These are phyloP conservation scores for Carex kokanica DNA, from an alignment of 176 grass and related monocot species.

Conservation along the genomic window DNA sequence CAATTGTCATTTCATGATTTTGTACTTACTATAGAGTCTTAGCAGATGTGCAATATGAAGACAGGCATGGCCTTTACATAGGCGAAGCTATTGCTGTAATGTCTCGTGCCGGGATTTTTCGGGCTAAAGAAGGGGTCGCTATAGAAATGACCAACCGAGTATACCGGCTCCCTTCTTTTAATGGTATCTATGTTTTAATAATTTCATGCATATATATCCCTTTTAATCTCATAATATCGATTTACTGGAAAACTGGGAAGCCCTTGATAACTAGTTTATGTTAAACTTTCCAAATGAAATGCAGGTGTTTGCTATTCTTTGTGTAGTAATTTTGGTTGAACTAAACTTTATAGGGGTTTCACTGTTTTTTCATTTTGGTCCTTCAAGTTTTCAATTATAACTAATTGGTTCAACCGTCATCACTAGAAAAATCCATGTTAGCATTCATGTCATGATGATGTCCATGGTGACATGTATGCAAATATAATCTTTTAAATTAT, in stretches of 20 bases:
- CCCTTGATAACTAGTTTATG: neutral
- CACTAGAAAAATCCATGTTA: neutral
- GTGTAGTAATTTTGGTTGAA: neutral
- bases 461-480: neutral
- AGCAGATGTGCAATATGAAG: conserved; percentile 80
- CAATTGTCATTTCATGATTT: conserved; percentile 15
- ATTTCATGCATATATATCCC: neutral
- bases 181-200: conserved; percentile 47
- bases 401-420: neutral
- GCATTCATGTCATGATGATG: neutral
- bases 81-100: conserved; percentile 68
- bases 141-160: conserved; percentile 82
- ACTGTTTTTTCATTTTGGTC: neutral
- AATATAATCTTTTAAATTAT: neutral
- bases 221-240: neutral
- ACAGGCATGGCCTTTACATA: conserved; percentile 79
- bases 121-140: conserved; percentile 75
- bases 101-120: conserved; percentile 88
- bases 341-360: neutral
- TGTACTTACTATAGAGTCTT: conserved; percentile 23
- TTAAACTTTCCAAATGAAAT: neutral
- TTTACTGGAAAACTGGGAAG: neutral
- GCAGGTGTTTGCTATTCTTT: neutral
- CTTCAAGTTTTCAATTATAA: neutral
- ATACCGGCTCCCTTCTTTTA: conserved; percentile 89